Evolutionary conservation across 129 eudicot species (phyloP), one percentile per base, ranked within the genome.

Genomic region (Cynara cardunculus): DNA sequence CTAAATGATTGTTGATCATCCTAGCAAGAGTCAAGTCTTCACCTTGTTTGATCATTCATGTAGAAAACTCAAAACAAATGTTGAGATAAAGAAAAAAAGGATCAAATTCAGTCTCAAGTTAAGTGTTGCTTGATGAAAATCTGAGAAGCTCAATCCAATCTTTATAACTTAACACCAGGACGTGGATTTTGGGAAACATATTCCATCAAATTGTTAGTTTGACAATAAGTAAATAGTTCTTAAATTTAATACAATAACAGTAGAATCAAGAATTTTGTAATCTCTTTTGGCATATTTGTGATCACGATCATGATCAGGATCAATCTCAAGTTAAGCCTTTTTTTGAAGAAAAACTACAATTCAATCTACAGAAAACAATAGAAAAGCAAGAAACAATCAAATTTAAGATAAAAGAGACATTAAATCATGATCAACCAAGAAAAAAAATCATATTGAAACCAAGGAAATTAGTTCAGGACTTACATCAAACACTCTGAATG

Each of bases 401-500:
- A 65, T 22, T 22, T 53, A 53, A 53, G 22, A 53, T 53, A 0
- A 64, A 76, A 25, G 0, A 1, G 14, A 25, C 25, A 6, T 21
- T 39, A 3, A 2, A n/a, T n/a, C 19, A 25, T n/a, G 25, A 74
- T 74, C 78, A 49, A 19, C 39, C 70, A 56, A 56, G 10, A 59
- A 25, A 26, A 16, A 74, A 49, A 74, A n/a, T 27, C 35, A 25
- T 5, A 41, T 2, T 11, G 24, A 66, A 66, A 69, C 9, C 39
- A 49, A 56, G 11, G 25, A 76, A 31, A 32, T 41, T 32, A 34
- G 44, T 69, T 30, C 21, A 71, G 65, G 77, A 89, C 92, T 86
- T 83, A 89, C 92, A 79, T 86, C 59, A 62, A 84, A 85, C 76
- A 89, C 86, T n/a, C 77, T 87, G 84, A 89, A 81, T 16, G 73